These are phyloP conservation scores for Linum usitatissimum DNA, from an alignment of 345 rosid species.

Conservation along the genomic window DNA sequence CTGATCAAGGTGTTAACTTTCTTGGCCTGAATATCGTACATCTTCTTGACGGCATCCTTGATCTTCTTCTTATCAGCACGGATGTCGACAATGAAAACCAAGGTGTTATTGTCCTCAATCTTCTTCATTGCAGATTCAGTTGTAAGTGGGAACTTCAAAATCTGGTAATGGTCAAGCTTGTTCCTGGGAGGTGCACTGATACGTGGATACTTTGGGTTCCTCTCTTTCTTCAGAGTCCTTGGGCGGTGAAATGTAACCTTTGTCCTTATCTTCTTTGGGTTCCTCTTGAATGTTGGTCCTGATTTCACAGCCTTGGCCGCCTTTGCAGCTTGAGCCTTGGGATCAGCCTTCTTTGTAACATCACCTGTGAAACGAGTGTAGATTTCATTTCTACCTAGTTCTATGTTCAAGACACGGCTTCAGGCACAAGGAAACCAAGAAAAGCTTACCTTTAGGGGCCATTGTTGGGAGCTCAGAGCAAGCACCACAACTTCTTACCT, in stretches of 20 bases:
- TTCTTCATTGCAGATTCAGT: constrained; percentile 11
- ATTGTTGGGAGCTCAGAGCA: neutral
- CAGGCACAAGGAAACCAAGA: neutral
- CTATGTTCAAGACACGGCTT: neutral
- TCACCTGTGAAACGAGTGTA: neutral
- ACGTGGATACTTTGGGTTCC: constrained; percentile 8
- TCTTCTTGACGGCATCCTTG: constrained; percentile 9
- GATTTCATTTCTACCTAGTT: neutral
- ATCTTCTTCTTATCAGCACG: constrained; percentile 11
- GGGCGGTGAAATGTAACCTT: constrained; percentile 11
- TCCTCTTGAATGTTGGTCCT: constrained; percentile 5
- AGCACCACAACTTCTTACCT: neutral
- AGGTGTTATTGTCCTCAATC: constrained; percentile 8
- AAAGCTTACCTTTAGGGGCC: neutral
- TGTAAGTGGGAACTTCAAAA: constrained; percentile 6
- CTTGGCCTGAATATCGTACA: constrained; percentile 10
- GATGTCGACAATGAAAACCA: constrained; percentile 7
- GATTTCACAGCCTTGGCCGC: constrained; percentile 11
- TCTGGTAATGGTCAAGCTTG: constrained; percentile 10
- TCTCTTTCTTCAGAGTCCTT: constrained; percentile 7
- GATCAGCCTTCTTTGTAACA: constrained; percentile 3
- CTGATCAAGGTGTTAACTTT: constrained; percentile 10
- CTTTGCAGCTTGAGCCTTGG: constrained; percentile 8
- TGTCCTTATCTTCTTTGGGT: constrained; percentile 6
- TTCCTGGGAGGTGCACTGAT: constrained; percentile 6